phyloP scores from a whole-genome alignment of 78 protist genomes.

The Cyanophora paradoxa region DNA sequence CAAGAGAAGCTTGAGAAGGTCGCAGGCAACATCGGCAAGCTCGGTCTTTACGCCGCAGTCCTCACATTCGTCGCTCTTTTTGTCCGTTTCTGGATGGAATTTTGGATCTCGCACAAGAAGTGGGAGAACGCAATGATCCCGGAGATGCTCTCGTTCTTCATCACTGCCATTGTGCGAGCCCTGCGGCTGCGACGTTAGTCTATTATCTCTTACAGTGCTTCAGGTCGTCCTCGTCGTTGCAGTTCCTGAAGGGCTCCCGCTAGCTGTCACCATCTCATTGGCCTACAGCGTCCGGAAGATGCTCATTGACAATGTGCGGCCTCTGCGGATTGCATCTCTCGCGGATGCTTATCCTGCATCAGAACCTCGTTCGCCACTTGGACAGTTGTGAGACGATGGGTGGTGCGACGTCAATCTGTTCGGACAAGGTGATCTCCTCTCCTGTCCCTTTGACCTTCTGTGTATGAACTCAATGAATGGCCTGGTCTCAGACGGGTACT shows the following conservation, averaged over 20 bases:
- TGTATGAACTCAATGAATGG: too few species aligned
- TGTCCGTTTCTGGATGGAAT: not conserved
- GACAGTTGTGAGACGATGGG: constrained; percentile 66
- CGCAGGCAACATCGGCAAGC: constrained; percentile 10
- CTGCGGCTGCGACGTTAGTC: constrained; percentile 35
- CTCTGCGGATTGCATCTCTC: too few species aligned
- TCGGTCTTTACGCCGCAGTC: constrained; percentile 61
- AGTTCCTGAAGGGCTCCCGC: constrained; percentile 75
- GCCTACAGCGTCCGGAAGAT: constrained; percentile 56
- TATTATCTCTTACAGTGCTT: too few species aligned
- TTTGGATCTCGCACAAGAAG: not conserved
- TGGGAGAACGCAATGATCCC: not conserved
- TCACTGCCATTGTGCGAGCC: not conserved
- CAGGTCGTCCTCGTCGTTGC: constrained; percentile 75
- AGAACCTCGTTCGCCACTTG: constrained; percentile 61
- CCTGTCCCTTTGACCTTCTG: too few species aligned
- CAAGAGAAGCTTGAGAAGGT: constrained; percentile 35
- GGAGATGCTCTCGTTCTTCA: constrained; percentile 8
- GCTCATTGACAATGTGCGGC: constrained; percentile 42
- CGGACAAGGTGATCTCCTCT: too few species aligned
- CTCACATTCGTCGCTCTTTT: constrained; percentile 39
- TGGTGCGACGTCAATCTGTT: too few species aligned
- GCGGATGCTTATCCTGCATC: too few species aligned
- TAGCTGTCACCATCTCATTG: constrained; percentile 61
- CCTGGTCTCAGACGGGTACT: too few species aligned